Base-by-base conservation (phyloP, 208 protist genomes). In the Histomonas meleagridis region DNA sequence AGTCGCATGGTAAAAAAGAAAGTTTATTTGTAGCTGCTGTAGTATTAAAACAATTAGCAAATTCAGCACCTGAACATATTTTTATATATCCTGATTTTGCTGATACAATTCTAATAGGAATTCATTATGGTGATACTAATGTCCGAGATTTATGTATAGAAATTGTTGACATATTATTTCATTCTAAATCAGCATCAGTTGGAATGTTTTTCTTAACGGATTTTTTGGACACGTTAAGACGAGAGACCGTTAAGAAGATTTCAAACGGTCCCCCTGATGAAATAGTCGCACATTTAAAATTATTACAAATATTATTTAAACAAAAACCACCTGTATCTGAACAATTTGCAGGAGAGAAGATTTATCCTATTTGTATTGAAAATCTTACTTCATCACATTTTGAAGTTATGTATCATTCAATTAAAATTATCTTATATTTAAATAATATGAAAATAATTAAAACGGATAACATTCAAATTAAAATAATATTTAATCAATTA, bases 91-190 rank as follows among this genome's bases (percentile, higher is more conserved):
- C n/a, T 40, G 51, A 40, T 18, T 86, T 86, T 26, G 18, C n/a
- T 48, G 55, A 86, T 51, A 86, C 46, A 46, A 86, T 86, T 26
- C 55, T 23, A 12, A 23, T 26, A 55, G 76, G 76, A 10, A 18
- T 86, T 7, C 46, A 86, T 26, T 86, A 40, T n/a, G 46, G 46
- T 55, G 76, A 86, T 49, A 10, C 46, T 35, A 86, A 86, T 49
- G 76, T 86, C 32, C 7, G 76, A 32, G 76, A 86, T 86, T 57
- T 86, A 21, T 86, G 76, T 86, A 46, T 86, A 21, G 76, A 86
- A 32, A 86, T 86, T 38, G 76, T 86, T 57, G 76, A 86, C 32
- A 86, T 48, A 55, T 48, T 86, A 32, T 86, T 86, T 55, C 43
- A 43, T 35, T 86, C 76, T 51, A 40, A 86, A 55, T 43, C 76